A percentile compares a stretch with the other conserved stretches of the same genome.
Evolutionary conservation across 768 basidiomycete species (phyloP).

Genomic region (Glaciozyma martinii): DNA sequence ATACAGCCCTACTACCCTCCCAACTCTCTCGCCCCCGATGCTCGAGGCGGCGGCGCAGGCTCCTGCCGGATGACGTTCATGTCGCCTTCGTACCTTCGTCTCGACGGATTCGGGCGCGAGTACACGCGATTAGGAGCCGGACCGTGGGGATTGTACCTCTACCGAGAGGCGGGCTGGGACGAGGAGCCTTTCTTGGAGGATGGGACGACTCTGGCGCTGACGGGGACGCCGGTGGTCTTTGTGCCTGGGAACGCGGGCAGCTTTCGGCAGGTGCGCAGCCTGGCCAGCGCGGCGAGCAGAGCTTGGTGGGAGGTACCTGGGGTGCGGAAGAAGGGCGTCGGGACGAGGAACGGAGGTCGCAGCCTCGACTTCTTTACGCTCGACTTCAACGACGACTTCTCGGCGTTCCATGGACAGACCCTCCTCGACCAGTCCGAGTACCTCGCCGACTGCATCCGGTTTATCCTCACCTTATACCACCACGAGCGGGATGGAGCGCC

Average conservation of each 20-base stretch:
- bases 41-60: conserved; percentile 22
- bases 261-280: conserved; percentile 83
- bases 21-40: conserved; percentile 24
- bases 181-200: conserved; percentile 47
- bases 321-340: conserved; percentile 35
- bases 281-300: conserved; percentile 79
- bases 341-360: conserved; percentile 46
- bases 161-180: conserved; percentile 84
- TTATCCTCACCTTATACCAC: conserved; percentile 67
- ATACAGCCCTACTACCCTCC: conserved; percentile 30
- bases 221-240: conserved; percentile 81
- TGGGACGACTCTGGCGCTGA: conserved; percentile 2
- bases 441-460: conserved; percentile 58
- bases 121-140: conserved; percentile 47
- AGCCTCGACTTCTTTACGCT: conserved; percentile 82
- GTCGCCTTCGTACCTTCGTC: conserved; percentile 77
- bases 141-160: conserved; percentile 57
- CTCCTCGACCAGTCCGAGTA: conserved; percentile 72
- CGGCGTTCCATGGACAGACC: conserved; percentile 86
- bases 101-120: conserved; percentile 57
- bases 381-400: conserved; percentile 95
- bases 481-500: background rate
- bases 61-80: conserved; percentile 88
- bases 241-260: conserved; percentile 97
- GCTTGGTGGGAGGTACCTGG: conserved; percentile 63